These are phyloP conservation scores for Fonsecaea monophora DNA, from an alignment of 2,329 filamentous ascomycete species.

Conservation along the genomic window DNA sequence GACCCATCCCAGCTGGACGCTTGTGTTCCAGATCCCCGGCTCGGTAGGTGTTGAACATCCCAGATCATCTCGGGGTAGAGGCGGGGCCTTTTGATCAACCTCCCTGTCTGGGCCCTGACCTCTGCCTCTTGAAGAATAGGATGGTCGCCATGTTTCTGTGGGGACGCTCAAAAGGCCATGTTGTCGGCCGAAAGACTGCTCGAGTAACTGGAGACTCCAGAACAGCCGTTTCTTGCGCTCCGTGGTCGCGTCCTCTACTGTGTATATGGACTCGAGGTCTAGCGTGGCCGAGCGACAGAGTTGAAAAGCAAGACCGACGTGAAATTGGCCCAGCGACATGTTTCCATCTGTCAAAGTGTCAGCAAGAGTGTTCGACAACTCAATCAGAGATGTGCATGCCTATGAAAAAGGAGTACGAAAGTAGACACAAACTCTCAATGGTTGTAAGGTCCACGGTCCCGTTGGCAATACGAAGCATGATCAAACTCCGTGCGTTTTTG, in stretches of 20 bases:
- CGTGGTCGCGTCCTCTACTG: conserved; percentile 1
- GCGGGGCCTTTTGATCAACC: conserved; percentile 4
- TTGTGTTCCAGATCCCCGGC: conserved; percentile 23
- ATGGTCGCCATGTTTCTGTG: conserved; percentile 16
- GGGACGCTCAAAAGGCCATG: conserved; percentile 48
- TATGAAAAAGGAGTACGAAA: conserved; percentile 38
- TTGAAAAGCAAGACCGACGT: conserved; percentile 44
- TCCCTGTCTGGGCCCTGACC: background rate
- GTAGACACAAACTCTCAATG: conserved; percentile 40
- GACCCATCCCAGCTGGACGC: conserved; percentile 9
- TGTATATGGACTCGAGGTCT: conserved; percentile 19
- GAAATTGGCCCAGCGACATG: conserved; percentile 40
- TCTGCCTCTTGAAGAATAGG: conserved; percentile 5
- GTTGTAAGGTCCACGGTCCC: conserved; percentile 37
- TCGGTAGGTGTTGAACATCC: conserved; percentile 8
- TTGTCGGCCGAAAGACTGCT: conserved; percentile 43
- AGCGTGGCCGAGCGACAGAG: conserved; percentile 19
- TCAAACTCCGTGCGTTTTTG: conserved; percentile 33
- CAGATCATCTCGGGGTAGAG: conserved; percentile 5
- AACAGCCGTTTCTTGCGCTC: conserved; percentile 18
- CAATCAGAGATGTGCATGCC: conserved; percentile 16
- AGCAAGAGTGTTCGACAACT: background rate
- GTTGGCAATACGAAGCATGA: conserved; percentile 38
- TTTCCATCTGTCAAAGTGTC: conserved; percentile 49
- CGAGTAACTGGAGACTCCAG: conserved; percentile 18